These are phyloP conservation scores for Nicotiana attenuata DNA, from an alignment of 257 asterid genomes.

Conservation along the genomic window DNA sequence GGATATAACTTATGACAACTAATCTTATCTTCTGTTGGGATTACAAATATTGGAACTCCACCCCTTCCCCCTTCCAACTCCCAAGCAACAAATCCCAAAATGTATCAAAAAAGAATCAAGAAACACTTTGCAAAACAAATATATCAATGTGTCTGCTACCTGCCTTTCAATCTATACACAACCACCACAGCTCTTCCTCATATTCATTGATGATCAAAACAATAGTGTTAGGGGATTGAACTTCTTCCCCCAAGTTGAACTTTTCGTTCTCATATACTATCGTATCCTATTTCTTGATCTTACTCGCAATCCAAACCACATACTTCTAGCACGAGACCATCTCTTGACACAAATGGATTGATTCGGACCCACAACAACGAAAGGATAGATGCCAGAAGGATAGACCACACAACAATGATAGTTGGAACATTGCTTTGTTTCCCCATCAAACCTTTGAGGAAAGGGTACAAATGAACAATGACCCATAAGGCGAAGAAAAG, in stretches of 20 bases:
- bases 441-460: constrained; percentile 67
- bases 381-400: constrained; percentile 57
- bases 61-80: too few species aligned
- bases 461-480: constrained; percentile 57
- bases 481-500: constrained; percentile 64
- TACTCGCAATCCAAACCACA: constrained; percentile 59
- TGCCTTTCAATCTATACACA: constrained; percentile 15
- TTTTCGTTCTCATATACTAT: constrained; percentile 4
- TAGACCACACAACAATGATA: constrained; percentile 57
- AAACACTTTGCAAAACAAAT: constrained; percentile 14
- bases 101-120: constrained; percentile 10
- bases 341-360: constrained; percentile 50
- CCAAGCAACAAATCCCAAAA: constrained; percentile 9
- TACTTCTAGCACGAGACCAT: constrained; percentile 46
- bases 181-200: not conserved
- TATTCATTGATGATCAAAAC: not conserved
- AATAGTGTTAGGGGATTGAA: constrained; percentile 1
- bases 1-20: constrained; percentile 8
- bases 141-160: constrained; percentile 14
- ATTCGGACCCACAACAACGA: constrained; percentile 65
- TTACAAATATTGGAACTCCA: not conserved
- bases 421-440: constrained; percentile 52
- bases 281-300: not conserved
- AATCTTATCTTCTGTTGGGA: constrained; percentile 5
- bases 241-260: not conserved